A percentile compares a stretch with the other conserved stretches of the same genome.
Evolutionary conservation across 179 eudicot genomes (phyloP).

Genomic region (Nepenthes alata): DNA sequence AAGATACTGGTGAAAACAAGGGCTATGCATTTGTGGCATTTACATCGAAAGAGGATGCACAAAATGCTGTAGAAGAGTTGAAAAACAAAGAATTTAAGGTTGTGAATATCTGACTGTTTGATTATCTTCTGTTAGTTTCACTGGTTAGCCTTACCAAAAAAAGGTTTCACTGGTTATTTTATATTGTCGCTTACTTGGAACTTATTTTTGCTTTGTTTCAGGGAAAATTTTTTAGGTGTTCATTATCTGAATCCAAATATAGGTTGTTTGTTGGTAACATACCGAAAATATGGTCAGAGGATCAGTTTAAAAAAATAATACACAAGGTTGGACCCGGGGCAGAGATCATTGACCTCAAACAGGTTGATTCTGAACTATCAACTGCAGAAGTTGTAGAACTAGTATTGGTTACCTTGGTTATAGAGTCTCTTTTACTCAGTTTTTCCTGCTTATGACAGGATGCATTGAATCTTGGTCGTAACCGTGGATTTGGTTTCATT

Average conservation of each 20-base stretch:
- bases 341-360: slow-evolving; percentile 76
- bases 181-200: not conserved
- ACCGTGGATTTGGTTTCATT: slow-evolving; percentile 92
- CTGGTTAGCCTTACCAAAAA: not conserved
- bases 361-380: slow-evolving; percentile 28
- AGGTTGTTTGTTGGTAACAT: slow-evolving; percentile 86
- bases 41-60: slow-evolving; percentile 59
- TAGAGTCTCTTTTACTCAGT: slow-evolving; percentile 2
- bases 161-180: not conserved
- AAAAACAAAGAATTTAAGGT: slow-evolving; percentile 86
- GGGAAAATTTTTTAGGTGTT: slow-evolving; percentile 89
- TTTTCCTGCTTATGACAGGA: slow-evolving; percentile 40
- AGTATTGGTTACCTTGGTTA: not conserved
- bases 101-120: not conserved
- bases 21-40: slow-evolving; percentile 90
- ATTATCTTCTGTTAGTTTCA: slow-evolving; percentile 2
- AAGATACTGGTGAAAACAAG: slow-evolving; percentile 84
- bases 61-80: slow-evolving; percentile 73
- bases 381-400: not conserved
- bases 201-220: slow-evolving; percentile 15
- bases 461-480: slow-evolving; percentile 74
- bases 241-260: slow-evolving; percentile 73
- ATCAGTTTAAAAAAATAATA: slow-evolving; percentile 64
- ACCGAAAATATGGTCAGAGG: slow-evolving; percentile 86
- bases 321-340: slow-evolving; percentile 87